Percentiles rank a stretch among this genome's conserved stretches.
These are phyloP conservation scores for Penicillium thymicola DNA, from an alignment of 2,329 filamentous ascomycete species.

Conservation along the genomic window DNA sequence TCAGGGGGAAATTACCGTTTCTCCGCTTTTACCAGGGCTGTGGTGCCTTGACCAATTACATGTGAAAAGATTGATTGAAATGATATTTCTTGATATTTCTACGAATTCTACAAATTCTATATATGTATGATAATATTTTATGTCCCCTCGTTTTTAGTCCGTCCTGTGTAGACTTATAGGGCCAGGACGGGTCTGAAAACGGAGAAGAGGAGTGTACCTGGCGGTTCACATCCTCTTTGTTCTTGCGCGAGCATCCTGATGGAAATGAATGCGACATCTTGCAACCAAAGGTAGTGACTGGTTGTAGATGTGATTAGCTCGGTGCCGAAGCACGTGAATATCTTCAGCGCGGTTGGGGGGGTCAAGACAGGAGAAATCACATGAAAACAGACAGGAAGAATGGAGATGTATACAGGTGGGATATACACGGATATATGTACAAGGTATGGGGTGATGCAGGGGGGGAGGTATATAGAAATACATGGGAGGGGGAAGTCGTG, in stretches of 20 bases:
- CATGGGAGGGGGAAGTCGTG: constrained; percentile 11
- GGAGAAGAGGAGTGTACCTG: constrained; percentile 39
- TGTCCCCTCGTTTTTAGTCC: constrained; percentile 59
- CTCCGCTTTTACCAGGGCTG: constrained; percentile 2
- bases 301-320: constrained; percentile 50
- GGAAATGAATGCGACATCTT: constrained; percentile 46
- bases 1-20: constrained; percentile 1
- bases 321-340: constrained; percentile 49
- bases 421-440: constrained; percentile 28
- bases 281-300: constrained; percentile 44
- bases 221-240: constrained; percentile 32
- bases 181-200: constrained; percentile 54
- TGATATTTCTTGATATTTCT: not conserved
- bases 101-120: not conserved
- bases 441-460: constrained; percentile 11
- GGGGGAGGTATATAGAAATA: constrained; percentile 16
- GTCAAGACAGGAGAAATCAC: not conserved
- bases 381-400: constrained; percentile 8
- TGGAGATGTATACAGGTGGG: constrained; percentile 15
- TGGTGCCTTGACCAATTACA: not conserved
- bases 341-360: constrained; percentile 22
- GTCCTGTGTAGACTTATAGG: constrained; percentile 48
- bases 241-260: constrained; percentile 48
- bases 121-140: constrained; percentile 1
- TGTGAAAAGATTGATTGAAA: not conserved